Evolutionary conservation across 163 green algal genomes (phyloP).

Genomic region (Scenedesmus sp.): DNA sequence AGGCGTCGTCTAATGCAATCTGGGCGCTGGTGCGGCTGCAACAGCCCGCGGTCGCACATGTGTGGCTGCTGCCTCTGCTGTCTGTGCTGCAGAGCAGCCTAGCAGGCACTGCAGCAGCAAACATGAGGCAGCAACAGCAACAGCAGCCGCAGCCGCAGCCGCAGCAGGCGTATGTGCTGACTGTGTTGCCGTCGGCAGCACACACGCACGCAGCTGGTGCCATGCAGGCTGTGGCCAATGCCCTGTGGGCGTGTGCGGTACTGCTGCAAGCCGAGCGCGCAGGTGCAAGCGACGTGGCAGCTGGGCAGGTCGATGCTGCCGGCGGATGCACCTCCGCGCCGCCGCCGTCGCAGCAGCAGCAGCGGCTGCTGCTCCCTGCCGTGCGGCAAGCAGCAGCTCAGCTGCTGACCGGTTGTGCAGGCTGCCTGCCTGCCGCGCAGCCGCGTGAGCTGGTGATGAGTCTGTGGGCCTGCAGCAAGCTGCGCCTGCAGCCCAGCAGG

Average conservation of each 20-base stretch:
- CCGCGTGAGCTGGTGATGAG: not conserved
- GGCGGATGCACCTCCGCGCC: not conserved
- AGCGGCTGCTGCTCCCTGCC: not conserved
- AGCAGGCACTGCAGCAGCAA: not conserved
- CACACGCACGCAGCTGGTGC: not conserved
- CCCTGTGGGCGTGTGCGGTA: not conserved
- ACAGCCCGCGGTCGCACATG: not conserved
- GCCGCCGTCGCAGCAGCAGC: not conserved
- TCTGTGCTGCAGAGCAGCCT: not conserved
- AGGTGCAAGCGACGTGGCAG: not conserved
- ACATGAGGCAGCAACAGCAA: too few relatives aligned
- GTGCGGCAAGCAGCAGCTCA: not conserved
- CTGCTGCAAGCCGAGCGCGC: not conserved
- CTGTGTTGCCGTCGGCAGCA: not conserved
- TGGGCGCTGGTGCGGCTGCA: slow-evolving; percentile 14
- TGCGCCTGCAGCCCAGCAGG: not conserved
- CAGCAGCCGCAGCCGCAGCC: not conserved
- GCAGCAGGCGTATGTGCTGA: not conserved
- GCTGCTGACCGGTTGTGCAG: not conserved
- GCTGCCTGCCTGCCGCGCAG: not conserved
- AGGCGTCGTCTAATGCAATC: not conserved
- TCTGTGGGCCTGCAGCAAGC: not conserved
- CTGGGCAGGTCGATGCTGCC: not conserved
- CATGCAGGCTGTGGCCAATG: slow-evolving; percentile 12
- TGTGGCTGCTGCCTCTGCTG: slow-evolving; percentile 24